These are phyloP conservation scores for Zalaria obscura DNA, from an alignment of 2,329 filamentous ascomycete genomes.

Conservation along the genomic window DNA sequence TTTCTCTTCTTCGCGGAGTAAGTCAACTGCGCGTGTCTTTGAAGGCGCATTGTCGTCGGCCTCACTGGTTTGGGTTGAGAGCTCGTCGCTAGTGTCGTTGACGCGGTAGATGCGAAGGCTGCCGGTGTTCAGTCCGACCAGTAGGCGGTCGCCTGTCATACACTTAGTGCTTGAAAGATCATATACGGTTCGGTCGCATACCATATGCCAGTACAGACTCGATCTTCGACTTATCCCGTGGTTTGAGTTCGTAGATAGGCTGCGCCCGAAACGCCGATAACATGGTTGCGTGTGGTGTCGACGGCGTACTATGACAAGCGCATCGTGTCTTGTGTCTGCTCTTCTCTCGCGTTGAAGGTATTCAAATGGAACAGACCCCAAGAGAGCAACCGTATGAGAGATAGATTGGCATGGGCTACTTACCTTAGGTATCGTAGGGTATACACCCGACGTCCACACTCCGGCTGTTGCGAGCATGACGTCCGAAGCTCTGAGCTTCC, in stretches of 20 bases:
- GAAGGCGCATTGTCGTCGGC: constrained; percentile 26
- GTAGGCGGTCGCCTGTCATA: constrained; percentile 61
- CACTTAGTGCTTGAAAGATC: not conserved
- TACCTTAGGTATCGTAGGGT: too few species aligned
- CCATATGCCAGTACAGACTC: constrained; percentile 89
- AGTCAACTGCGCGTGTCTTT: constrained; percentile 47
- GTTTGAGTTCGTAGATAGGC: constrained; percentile 91
- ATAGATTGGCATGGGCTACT: too few species aligned
- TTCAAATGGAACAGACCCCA: too few species aligned
- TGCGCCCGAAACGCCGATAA: constrained; percentile 95
- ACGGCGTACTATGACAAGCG: not conserved
- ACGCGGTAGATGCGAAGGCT: constrained; percentile 81
- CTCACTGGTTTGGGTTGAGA: constrained; percentile 11
- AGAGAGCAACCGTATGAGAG: too few species aligned
- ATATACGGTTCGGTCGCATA: constrained; percentile 20
- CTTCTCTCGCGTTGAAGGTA: not conserved
- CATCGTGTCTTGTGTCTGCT: not conserved
- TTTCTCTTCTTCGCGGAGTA: constrained; percentile 83
- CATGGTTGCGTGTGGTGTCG: constrained; percentile 39
- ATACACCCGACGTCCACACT: too few species aligned
- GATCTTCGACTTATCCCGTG: constrained; percentile 91
- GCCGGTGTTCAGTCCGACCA: constrained; percentile 85
- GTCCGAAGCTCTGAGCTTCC: too few species aligned
- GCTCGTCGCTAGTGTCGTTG: constrained; percentile 48
- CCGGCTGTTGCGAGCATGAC: too few species aligned